A percentile compares a stretch with the other conserved stretches of the same genome.
phyloP scores from a whole-genome alignment of 306 rosid species.

The Fragaria vesca region DNA sequence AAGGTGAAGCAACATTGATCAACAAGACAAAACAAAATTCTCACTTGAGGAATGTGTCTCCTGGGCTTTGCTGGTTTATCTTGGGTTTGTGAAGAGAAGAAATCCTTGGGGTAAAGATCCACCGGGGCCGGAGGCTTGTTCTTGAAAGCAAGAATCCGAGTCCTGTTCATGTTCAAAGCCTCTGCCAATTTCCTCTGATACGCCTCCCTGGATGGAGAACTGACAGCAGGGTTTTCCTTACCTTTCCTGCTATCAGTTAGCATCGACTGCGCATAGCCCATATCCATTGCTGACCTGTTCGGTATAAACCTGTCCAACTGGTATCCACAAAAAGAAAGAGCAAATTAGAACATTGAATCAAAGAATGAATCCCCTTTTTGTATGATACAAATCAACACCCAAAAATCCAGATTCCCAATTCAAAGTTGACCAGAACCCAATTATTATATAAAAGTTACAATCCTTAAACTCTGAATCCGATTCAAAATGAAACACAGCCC shows the following conservation, averaged over 20 bases:
- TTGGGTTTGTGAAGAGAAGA: conserved; percentile 36
- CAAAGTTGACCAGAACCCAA: background rate
- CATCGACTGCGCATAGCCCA: conserved; percentile 37
- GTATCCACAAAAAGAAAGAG: background rate
- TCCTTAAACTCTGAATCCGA: background rate
- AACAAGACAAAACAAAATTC: conserved; percentile 1
- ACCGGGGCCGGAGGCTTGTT: conserved; percentile 65
- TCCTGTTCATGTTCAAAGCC: conserved; percentile 63
- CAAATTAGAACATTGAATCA: background rate
- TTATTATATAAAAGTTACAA: background rate
- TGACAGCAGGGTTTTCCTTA: conserved; percentile 53
- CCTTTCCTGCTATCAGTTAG: conserved; percentile 37
- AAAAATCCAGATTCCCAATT: background rate
- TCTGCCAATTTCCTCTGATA: conserved; percentile 58
- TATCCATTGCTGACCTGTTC: conserved; percentile 41
- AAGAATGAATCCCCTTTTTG: background rate
- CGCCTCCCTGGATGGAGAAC: conserved; percentile 54
- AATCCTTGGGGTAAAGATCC: conserved; percentile 46
- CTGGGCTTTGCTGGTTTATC: conserved; percentile 42
- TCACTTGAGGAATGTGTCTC: conserved; percentile 71
- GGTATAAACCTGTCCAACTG: conserved; percentile 42
- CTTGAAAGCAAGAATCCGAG: conserved; percentile 80
- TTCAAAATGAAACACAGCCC: background rate
- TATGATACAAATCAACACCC: background rate
- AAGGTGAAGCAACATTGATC: background rate